A percentile compares a stretch with the other conserved stretches of the same genome.
Conservation (phyloP, 805 yeast species). For the Myxozyma mucilagina region DNA sequence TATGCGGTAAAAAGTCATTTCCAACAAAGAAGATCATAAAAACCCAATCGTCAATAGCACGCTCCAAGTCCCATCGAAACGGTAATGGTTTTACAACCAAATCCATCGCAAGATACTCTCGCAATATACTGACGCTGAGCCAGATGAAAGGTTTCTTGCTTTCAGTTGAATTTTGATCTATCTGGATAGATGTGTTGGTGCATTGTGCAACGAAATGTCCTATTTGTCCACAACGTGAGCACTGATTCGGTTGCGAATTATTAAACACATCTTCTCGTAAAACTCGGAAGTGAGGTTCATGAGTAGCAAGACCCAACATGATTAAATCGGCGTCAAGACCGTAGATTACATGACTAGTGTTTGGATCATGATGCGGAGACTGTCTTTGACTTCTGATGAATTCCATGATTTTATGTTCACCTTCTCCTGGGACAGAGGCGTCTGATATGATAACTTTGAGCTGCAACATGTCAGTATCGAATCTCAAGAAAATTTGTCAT, state of each 20-base stretch:
- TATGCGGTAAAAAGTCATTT: constrained; percentile 95
- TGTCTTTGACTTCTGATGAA: constrained; percentile 87
- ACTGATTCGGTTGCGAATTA: constrained; percentile 49
- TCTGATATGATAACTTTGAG: constrained; percentile 89
- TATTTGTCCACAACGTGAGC: constrained; percentile 54
- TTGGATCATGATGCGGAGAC: constrained; percentile 84
- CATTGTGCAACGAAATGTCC: constrained; percentile 31
- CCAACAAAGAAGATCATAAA: constrained; percentile 98
- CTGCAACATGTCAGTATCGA: neutral
- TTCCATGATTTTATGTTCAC: constrained; percentile 97
- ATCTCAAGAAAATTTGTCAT: neutral
- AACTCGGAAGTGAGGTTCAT: constrained; percentile 94
- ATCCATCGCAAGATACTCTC: constrained; percentile 88
- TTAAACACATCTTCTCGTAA: constrained; percentile 96
- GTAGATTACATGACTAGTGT: constrained; percentile 92
- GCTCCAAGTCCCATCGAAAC: constrained; percentile 80
- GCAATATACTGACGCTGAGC: constrained; percentile 82
- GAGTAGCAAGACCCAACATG: constrained; percentile 93
- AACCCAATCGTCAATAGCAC: constrained; percentile 98
- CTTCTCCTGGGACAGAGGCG: constrained; percentile 98
- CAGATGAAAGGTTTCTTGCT: constrained; percentile 84
- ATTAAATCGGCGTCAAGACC: constrained; percentile 98
- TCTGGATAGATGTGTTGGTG: constrained; percentile 33
- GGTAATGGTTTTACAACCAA: constrained; percentile 67
- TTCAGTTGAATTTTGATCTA: constrained; percentile 44